phyloP scores from a whole-genome alignment of 345 rosid genomes.

The Viola odorata region DNA sequence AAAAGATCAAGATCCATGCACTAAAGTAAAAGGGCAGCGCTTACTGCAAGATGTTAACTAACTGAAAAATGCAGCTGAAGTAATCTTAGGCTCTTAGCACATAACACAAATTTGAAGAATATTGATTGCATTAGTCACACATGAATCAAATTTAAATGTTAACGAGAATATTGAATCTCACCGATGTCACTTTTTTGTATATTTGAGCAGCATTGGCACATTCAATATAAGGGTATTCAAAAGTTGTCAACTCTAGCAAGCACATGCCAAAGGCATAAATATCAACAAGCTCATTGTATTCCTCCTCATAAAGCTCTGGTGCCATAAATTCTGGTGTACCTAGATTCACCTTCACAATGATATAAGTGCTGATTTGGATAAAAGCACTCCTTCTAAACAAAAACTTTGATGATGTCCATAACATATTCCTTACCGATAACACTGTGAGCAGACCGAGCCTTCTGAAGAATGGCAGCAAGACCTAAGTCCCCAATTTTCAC shows the following conservation, averaged over 20 bases:
- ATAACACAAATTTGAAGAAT: neutral
- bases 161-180: constrained; percentile 13
- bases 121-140: neutral
- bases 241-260: constrained; percentile 32
- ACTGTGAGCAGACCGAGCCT: constrained; percentile 33
- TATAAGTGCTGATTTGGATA: too few species aligned
- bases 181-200: constrained; percentile 32
- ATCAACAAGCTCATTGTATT: constrained; percentile 34
- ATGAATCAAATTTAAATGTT: neutral
- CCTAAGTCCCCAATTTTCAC: constrained; percentile 35
- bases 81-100: neutral
- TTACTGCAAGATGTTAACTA: too few species aligned
- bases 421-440: constrained; percentile 25
- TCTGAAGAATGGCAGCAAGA: constrained; percentile 33
- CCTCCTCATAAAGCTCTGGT: constrained; percentile 35
- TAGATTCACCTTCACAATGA: neutral
- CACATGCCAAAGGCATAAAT: constrained; percentile 37
- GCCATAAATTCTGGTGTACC: constrained; percentile 38
- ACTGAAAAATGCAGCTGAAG: neutral
- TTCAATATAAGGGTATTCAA: constrained; percentile 31
- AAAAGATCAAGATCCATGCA: too few species aligned
- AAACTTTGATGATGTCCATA: neutral
- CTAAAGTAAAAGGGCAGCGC: too few species aligned
- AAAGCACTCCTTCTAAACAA: too few species aligned
- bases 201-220: constrained; percentile 34